phyloP scores from a whole-genome alignment of 345 rosid genomes.

The Brassica incana region DNA sequence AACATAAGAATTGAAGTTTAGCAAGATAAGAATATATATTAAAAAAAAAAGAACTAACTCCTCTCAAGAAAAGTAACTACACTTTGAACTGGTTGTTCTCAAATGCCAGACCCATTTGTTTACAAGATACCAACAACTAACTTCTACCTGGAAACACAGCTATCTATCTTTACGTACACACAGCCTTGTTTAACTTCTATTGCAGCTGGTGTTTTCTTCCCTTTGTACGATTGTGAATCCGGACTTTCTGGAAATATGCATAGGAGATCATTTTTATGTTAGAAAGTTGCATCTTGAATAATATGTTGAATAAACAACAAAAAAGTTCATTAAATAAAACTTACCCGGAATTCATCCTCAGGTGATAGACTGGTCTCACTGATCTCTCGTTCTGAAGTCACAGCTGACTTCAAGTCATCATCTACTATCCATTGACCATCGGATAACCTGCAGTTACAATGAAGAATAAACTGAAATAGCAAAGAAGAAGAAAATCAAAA shows the following conservation, averaged over 20 bases:
- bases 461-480: not conserved
- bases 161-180: not conserved
- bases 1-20: not conserved
- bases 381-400: not conserved
- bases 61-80: not conserved
- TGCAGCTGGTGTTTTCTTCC: no score
- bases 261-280: not conserved
- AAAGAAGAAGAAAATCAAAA: not conserved
- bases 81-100: constrained; percentile 4
- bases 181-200: no score
- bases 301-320: not conserved
- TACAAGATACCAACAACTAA: not conserved
- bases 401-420: not conserved
- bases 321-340: not conserved
- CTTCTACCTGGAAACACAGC: not conserved
- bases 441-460: not conserved
- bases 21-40: not conserved
- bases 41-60: not conserved
- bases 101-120: constrained; percentile 2
- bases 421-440: not conserved
- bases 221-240: not conserved
- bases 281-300: constrained; percentile 5
- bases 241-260: not conserved
- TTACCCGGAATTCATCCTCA: constrained; percentile 49
- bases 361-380: not conserved